phyloP scores from a whole-genome alignment of 352 stramenopile genomes.

The Globisporangium emineosum region DNA sequence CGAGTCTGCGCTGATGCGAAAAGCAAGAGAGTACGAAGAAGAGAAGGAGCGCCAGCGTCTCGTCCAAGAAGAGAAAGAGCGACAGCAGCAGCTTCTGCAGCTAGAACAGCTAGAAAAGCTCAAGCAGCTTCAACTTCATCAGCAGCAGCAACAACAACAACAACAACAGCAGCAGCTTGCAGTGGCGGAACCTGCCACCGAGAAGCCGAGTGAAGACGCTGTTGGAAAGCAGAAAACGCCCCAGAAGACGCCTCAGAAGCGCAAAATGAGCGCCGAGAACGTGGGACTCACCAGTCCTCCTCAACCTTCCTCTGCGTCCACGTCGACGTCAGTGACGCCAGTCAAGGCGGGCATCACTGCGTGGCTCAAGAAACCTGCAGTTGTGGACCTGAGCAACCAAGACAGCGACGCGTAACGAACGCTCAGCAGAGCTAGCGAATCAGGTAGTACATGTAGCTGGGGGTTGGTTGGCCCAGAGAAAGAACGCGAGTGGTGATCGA shows the following conservation, averaged over 20 bases:
- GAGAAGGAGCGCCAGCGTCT: conserved; percentile 32
- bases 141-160: not conserved
- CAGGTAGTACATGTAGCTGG: too few species aligned
- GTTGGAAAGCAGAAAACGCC: conserved; percentile 7
- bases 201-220: conserved; percentile 1
- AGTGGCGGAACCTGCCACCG: not conserved
- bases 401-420: not conserved
- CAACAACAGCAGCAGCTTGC: not conserved
- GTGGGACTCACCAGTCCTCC: conserved; percentile 8
- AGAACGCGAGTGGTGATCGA: not conserved
- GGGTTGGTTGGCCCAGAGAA: not conserved
- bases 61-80: conserved; percentile 21
- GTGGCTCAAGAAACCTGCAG: conserved; percentile 19
- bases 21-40: conserved; percentile 40
- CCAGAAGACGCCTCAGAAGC: conserved; percentile 15
- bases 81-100: conserved; percentile 23
- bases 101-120: conserved; percentile 8
- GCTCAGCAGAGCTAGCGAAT: not conserved
- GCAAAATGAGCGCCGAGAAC: conserved; percentile 16
- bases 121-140: not conserved
- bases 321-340: conserved; percentile 10
- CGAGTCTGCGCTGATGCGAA: conserved; percentile 47
- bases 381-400: conserved; percentile 15
- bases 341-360: conserved; percentile 19
- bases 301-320: not conserved